Conservation (phyloP, 2,329 filamentous ascomycete species). For the Xylariaceae sp. region DNA sequence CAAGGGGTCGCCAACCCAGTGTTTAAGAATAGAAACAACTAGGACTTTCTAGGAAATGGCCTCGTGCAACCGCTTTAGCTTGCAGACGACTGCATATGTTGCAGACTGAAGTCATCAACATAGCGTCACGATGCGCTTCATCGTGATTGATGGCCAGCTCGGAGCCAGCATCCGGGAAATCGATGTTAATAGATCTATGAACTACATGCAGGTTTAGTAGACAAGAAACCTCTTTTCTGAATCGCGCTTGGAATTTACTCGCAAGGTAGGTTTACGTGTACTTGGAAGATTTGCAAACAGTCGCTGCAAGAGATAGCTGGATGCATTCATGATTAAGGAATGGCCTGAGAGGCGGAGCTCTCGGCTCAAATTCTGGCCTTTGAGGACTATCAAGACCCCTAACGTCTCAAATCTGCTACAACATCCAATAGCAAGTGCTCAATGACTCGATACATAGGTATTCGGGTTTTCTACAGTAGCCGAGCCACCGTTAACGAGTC, state of each 20-base stretch:
- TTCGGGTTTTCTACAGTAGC: background rate
- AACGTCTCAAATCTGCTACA: background rate
- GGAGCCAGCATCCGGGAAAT: background rate
- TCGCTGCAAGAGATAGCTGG: background rate
- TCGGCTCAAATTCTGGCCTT: background rate
- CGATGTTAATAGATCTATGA: background rate
- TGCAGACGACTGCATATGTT: background rate
- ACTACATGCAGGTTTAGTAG: background rate
- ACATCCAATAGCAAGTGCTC: background rate
- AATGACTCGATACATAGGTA: background rate
- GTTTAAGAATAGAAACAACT: conserved; percentile 23
- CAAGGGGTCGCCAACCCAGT: conserved; percentile 8
- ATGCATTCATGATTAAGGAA: background rate
- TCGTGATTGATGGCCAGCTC: background rate
- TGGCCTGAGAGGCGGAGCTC: background rate
- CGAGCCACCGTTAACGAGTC: background rate
- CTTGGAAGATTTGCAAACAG: background rate
- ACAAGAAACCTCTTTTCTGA: background rate
- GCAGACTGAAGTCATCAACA: background rate
- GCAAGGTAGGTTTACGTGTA: too few relatives aligned
- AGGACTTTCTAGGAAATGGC: background rate
- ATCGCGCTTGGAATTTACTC: background rate
- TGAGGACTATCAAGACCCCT: background rate
- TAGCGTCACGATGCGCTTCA: background rate
- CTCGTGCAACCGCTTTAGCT: background rate